Evolutionary conservation across 768 basidiomycete genomes (phyloP).

Genomic region (Auriscalpium microsporum): DNA sequence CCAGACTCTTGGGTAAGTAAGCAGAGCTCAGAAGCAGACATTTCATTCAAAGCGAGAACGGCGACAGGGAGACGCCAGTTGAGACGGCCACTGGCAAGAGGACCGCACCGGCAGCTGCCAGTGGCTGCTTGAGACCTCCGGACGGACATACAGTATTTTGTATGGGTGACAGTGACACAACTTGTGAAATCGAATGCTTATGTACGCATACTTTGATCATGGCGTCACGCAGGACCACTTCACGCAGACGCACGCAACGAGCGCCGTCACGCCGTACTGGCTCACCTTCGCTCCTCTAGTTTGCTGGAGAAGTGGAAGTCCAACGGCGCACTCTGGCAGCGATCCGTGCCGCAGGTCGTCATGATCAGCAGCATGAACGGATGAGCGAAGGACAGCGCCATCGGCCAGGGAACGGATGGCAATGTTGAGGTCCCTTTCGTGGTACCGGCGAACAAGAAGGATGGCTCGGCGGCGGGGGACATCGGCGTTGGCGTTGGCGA

Average conservation of each 20-base stretch:
- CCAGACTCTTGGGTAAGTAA: too few relatives aligned
- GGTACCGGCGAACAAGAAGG: slow-evolving; percentile 27
- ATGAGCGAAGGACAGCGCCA: slow-evolving; percentile 31
- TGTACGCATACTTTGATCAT: too few relatives aligned
- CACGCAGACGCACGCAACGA: too few relatives aligned
- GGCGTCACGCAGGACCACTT: too few relatives aligned
- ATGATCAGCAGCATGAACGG: slow-evolving; percentile 48
- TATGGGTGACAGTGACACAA: background rate
- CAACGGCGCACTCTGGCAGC: slow-evolving; percentile 20
- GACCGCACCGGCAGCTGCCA: background rate
- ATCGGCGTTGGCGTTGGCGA: too few relatives aligned
- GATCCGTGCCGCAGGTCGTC: slow-evolving; percentile 39
- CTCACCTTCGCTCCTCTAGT: too few relatives aligned
- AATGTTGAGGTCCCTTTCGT: slow-evolving; percentile 20
- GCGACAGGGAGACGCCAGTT: background rate
- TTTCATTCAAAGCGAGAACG: too few relatives aligned
- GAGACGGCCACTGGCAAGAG: background rate
- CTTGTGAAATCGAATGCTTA: too few relatives aligned
- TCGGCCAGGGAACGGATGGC: too few relatives aligned
- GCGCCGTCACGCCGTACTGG: too few relatives aligned
- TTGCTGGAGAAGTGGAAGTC: slow-evolving; percentile 40
- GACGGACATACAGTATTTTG: background rate
- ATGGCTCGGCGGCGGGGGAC: slow-evolving; percentile 31
- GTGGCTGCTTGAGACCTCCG: background rate
- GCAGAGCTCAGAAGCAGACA: too few relatives aligned